phyloP scores from a whole-genome alignment of 306 rosid genomes.

The Lathyrus aphaca region DNA sequence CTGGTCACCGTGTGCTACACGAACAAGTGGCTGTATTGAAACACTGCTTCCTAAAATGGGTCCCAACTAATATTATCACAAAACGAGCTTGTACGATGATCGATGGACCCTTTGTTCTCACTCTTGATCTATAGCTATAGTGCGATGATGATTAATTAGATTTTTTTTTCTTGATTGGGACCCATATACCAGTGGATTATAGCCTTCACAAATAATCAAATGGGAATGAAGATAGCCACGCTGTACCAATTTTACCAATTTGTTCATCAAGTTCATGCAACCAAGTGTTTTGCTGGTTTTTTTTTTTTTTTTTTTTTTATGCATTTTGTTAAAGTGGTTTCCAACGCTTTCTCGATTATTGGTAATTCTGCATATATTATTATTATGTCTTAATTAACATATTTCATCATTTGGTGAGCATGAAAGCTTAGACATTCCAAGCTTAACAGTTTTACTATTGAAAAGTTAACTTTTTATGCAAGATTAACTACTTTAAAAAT shows the following conservation, averaged over 20 bases:
- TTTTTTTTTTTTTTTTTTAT: too few species aligned
- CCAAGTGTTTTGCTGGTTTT: too few species aligned
- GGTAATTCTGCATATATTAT: too few species aligned
- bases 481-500: too few species aligned
- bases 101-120: slow-evolving; percentile 12
- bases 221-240: background rate
- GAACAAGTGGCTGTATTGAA: slow-evolving; percentile 37
- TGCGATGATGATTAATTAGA: background rate
- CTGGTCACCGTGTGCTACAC: slow-evolving; percentile 31
- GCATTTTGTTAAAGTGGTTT: too few species aligned
- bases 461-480: too few species aligned
- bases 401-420: too few species aligned
- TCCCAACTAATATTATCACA: slow-evolving; percentile 43
- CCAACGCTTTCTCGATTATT: too few species aligned
- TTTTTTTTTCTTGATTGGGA: background rate
- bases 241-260: background rate
- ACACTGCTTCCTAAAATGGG: slow-evolving; percentile 22
- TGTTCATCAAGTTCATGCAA: background rate
- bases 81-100: slow-evolving; percentile 57
- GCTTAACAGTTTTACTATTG: too few species aligned
- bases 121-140: background rate
- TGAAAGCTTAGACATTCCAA: too few species aligned
- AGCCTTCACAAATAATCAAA: slow-evolving; percentile 6
- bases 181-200: background rate
- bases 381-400: too few species aligned